These are phyloP conservation scores for Graphium sp. DNA, from an alignment of 2,329 filamentous ascomycete genomes.

Conservation along the genomic window DNA sequence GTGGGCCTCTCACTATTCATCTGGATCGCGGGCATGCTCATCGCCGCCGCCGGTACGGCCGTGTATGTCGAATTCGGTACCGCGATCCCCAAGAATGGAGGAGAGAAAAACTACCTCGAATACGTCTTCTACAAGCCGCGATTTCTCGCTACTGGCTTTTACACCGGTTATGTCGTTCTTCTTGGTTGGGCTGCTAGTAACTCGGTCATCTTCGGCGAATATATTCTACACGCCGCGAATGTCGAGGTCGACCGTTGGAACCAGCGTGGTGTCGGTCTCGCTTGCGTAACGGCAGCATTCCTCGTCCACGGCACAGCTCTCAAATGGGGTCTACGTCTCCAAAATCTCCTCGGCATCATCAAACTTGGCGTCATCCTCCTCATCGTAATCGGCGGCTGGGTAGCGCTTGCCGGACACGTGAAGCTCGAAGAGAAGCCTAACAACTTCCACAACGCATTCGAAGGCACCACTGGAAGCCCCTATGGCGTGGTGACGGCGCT, in stretches of 20 bases:
- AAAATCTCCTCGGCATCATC: slow-evolving; percentile 47
- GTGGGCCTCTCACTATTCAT: slow-evolving; percentile 46
- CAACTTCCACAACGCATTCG: slow-evolving; percentile 47
- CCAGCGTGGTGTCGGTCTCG: slow-evolving; percentile 48
- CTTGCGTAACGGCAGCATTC: slow-evolving; percentile 47
- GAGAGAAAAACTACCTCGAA: slow-evolving; percentile 53
- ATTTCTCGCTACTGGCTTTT: slow-evolving; percentile 44
- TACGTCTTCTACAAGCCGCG: slow-evolving; percentile 42
- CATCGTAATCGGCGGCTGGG: slow-evolving; percentile 46
- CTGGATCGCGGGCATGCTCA: slow-evolving; percentile 45
- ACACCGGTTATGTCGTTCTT: slow-evolving; percentile 43
- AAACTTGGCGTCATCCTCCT: slow-evolving; percentile 50
- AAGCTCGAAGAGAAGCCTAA: slow-evolving; percentile 40
- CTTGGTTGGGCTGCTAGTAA: slow-evolving; percentile 51
- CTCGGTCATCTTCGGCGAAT: slow-evolving; percentile 54
- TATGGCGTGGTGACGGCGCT: slow-evolving; percentile 54
- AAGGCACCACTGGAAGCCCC: slow-evolving; percentile 46
- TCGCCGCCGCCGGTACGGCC: slow-evolving; percentile 43
- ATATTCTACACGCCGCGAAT: slow-evolving; percentile 48
- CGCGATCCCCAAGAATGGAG: slow-evolving; percentile 45
- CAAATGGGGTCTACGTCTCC: slow-evolving; percentile 50
- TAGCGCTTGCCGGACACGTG: slow-evolving; percentile 42
- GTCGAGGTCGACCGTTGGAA: slow-evolving; percentile 49
- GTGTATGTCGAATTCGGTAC: slow-evolving; percentile 52
- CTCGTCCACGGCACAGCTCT: slow-evolving; percentile 46